Evolutionary conservation across 2,329 filamentous ascomycete species (phyloP).

Genomic region (Microdochium paspali): DNA sequence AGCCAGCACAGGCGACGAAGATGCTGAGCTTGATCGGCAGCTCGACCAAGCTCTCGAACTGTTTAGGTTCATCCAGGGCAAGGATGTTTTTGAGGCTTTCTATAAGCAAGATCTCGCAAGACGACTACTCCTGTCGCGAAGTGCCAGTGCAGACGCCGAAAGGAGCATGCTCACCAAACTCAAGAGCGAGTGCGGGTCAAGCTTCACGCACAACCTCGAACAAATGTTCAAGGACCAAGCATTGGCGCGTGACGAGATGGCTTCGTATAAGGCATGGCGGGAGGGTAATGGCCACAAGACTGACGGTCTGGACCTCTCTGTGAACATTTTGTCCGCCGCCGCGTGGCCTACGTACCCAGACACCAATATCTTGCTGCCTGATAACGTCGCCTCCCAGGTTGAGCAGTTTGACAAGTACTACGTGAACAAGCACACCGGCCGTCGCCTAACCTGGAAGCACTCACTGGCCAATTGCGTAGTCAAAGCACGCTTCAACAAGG

Average conservation of each 20-base stretch:
- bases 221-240: slow-evolving; percentile 99
- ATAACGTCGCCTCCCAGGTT: slow-evolving; percentile 65
- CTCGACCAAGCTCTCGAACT: slow-evolving; percentile 88
- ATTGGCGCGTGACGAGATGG: slow-evolving; percentile 84
- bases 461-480: slow-evolving; percentile 84
- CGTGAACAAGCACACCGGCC: slow-evolving; percentile 78
- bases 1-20: slow-evolving; percentile 70
- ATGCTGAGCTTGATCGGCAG: slow-evolving; percentile 83
- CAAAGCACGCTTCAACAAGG: slow-evolving; percentile 69
- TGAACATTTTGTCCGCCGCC: slow-evolving; percentile 82
- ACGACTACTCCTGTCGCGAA: slow-evolving; percentile 81
- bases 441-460: slow-evolving; percentile 86
- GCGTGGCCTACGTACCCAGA: slow-evolving; percentile 93
- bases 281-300: slow-evolving; percentile 35
- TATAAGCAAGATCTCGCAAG: slow-evolving; percentile 97
- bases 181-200: slow-evolving; percentile 85
- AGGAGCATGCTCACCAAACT: slow-evolving; percentile 89
- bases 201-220: slow-evolving; percentile 94
- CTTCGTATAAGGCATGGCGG: slow-evolving; percentile 67
- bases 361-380: slow-evolving; percentile 59
- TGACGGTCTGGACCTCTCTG: slow-evolving; percentile 60
- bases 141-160: slow-evolving; percentile 90
- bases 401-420: slow-evolving; percentile 80
- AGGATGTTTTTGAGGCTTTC: slow-evolving; percentile 96
- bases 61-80: slow-evolving; percentile 94